A percentile compares a stretch with the other conserved stretches of the same genome.
phyloP scores from a whole-genome alignment of 768 basidiomycete genomes.

The Lactifluus echinatus region DNA sequence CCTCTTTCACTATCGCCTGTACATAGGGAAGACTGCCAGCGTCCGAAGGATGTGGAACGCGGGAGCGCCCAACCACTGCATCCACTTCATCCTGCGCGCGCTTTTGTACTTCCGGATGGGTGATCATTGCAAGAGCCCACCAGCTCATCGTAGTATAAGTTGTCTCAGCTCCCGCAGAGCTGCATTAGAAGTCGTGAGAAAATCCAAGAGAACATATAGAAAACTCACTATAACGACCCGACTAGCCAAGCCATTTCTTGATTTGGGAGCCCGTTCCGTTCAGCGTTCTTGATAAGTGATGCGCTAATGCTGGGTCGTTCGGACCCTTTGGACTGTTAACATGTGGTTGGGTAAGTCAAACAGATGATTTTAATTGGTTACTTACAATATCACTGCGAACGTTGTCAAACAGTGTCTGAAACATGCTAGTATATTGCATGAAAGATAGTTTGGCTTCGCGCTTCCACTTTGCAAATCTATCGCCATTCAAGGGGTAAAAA shows the following conservation, averaged over 20 bases:
- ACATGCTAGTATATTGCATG: background rate
- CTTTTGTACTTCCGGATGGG: slow-evolving; percentile 14
- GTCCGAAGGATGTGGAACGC: slow-evolving; percentile 18
- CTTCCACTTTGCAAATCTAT: slow-evolving; percentile 23
- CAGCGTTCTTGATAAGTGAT: slow-evolving; percentile 2
- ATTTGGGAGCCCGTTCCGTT: background rate
- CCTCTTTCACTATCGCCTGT: slow-evolving; percentile 17
- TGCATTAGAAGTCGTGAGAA: background rate
- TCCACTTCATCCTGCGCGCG: slow-evolving; percentile 21
- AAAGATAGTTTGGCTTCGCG: slow-evolving; percentile 17
- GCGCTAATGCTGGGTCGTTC: slow-evolving; percentile 3
- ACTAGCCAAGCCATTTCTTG: slow-evolving; percentile 15
- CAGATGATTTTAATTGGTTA: background rate
- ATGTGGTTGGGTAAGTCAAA: background rate
- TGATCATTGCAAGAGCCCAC: slow-evolving; percentile 17
- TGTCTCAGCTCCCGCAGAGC: slow-evolving; percentile 8
- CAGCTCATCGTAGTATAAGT: background rate
- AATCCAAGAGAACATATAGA: background rate
- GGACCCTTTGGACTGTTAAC: slow-evolving; percentile 4
- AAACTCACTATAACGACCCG: slow-evolving; percentile 13
- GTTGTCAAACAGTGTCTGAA: slow-evolving; percentile 15
- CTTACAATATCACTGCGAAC: slow-evolving; percentile 16
- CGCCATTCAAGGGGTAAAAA: too few species aligned
- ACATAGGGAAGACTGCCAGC: slow-evolving; percentile 16
- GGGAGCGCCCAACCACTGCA: slow-evolving; percentile 12